phyloP scores from a whole-genome alignment of 2,329 filamentous ascomycete genomes.

The Microsporum audouinii region DNA sequence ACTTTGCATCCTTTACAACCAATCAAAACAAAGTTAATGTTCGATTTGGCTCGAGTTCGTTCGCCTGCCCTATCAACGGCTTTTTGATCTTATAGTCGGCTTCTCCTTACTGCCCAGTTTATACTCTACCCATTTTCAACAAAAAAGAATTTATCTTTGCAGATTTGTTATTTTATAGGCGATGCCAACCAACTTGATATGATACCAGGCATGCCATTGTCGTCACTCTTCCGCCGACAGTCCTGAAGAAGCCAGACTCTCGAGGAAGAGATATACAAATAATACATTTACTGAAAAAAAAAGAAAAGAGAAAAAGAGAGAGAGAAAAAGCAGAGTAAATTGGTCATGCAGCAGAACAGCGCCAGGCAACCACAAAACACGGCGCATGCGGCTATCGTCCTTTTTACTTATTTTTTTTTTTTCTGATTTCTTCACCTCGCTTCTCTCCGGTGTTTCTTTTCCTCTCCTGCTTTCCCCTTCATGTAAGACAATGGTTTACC shows the following conservation, averaged over 20 bases:
- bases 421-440: not conserved
- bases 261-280: not conserved
- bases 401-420: not conserved
- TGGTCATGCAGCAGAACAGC: not conserved
- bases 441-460: not conserved
- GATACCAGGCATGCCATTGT: not conserved
- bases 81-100: not conserved
- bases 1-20: not conserved
- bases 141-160: not conserved
- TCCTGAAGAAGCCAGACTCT: not conserved
- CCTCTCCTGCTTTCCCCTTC: not conserved
- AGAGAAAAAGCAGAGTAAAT: not conserved
- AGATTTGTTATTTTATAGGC: not conserved
- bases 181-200: not conserved
- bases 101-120: not conserved
- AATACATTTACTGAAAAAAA: not conserved
- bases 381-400: not conserved
- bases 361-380: not conserved
- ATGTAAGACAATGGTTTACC: not conserved
- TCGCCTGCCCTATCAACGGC: too few species aligned
- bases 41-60: too few species aligned
- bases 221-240: not conserved
- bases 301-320: not conserved
- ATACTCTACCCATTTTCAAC: not conserved
- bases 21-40: not conserved